These are phyloP conservation scores for Beauveria brongniartii DNA, from an alignment of 2,329 filamentous ascomycete species.

Conservation along the genomic window DNA sequence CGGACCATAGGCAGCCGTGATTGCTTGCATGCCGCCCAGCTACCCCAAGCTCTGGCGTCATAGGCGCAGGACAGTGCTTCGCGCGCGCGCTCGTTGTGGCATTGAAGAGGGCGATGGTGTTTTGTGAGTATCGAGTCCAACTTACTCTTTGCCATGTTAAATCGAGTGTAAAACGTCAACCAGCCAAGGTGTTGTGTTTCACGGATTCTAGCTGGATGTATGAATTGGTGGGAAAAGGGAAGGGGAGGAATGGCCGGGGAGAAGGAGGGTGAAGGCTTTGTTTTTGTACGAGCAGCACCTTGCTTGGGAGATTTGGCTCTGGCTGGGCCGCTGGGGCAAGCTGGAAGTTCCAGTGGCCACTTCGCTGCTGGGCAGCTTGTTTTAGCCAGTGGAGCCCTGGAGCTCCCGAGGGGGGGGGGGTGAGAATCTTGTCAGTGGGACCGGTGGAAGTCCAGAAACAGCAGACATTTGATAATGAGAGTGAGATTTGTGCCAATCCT, in stretches of 20 bases:
- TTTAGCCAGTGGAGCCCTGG: slow-evolving; percentile 4
- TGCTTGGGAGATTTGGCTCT: too few relatives aligned
- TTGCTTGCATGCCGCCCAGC: background rate
- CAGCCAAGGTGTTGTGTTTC: background rate
- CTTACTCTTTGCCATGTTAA: slow-evolving; percentile 12
- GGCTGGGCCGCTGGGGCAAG: background rate
- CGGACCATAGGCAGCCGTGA: background rate
- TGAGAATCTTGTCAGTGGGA: background rate
- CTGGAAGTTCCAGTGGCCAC: background rate
- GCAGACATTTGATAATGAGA: background rate
- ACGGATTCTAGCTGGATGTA: background rate
- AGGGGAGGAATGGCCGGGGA: background rate
- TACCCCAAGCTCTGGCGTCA: background rate
- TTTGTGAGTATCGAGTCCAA: background rate
- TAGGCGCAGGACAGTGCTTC: background rate
- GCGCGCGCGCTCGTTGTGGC: background rate
- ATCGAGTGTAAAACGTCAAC: background rate
- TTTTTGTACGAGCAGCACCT: slow-evolving; percentile 2
- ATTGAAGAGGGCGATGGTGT: background rate
- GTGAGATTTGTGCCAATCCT: background rate
- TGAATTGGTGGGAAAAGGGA: background rate
- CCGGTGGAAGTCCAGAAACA: background rate
- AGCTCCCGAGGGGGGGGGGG: background rate
- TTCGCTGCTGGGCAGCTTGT: background rate
- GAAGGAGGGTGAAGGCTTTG: slow-evolving; percentile 4